Base-by-base conservation (phyloP, 202 grass and related monocot species). In the Miscanthus sacchariflorus region DNA sequence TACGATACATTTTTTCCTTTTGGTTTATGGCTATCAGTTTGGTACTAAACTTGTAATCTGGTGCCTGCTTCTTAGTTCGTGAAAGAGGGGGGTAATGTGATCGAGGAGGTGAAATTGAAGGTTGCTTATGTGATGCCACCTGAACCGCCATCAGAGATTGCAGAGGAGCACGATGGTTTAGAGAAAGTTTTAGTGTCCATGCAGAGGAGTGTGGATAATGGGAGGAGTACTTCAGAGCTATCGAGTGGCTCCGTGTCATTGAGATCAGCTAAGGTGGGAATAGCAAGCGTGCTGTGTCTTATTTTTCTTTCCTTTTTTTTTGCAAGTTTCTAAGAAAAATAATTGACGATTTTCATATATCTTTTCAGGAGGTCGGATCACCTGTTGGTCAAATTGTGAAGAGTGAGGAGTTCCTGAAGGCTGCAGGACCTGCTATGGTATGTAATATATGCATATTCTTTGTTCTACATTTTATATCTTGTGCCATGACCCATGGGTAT, bases 61-160 rank as follows among this genome's bases (percentile, higher is more conserved):
- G 39, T 89, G 75, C 35, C 24, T 85, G 43, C 74, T 89, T 46
- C 45, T 12, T 81, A 97, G 92, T 97, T 97, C 23, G 28, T 68
- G 81, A 97, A 90, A 91, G 79, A 88, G 28, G 59, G 81, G 35
- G 84, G 77, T 5, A 93, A 95, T 75, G n/a, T 50, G 44, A 82
- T 97, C 38, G 82, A 90, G 81, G 95, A 97, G 91, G 91, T 93
- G 59, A 93, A 81, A 56, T 65, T 97, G 38, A 90, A 81, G 49
- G 95, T 97, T 81, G 11, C 82, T 24, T 95, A 93, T 90, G 89
- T 99, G 63, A 87, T 90, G 87, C 91, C 94, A 80, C 78, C 87
- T 9, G 90, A 95, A 84, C 79, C 83, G 28, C 43, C 43, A n/a
- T 92, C 78, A 42, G 89, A 90, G 78, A 93, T 91, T 33, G 89